Percentiles rank a stretch among this genome's conserved stretches.
phyloP scores from a whole-genome alignment of 495 filamentous ascomycete genomes.

The Jackrogersella multiformis region DNA sequence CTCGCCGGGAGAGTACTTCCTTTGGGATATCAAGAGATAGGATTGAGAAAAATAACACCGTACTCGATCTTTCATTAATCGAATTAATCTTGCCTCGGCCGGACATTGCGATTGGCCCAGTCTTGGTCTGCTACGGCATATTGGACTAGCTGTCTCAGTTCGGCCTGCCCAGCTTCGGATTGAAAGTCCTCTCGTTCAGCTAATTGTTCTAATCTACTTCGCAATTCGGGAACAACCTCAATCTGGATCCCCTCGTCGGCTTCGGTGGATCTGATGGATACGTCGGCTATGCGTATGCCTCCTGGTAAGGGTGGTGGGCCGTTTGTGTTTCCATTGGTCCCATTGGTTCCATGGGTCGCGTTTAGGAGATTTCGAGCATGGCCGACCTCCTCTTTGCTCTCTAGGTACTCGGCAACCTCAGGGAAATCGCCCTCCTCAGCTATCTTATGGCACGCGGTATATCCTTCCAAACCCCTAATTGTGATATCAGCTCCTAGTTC shows the following conservation, averaged over 20 bases:
- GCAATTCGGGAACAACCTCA: constrained; percentile 74
- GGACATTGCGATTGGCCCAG: constrained; percentile 67
- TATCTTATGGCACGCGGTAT: constrained; percentile 77
- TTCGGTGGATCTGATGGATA: constrained; percentile 73
- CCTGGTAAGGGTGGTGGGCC: constrained; percentile 65
- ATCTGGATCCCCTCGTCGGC: constrained; percentile 66
- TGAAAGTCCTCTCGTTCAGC: constrained; percentile 77
- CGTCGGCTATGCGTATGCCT: constrained; percentile 59
- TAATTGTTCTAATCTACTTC: constrained; percentile 78
- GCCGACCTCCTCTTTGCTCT: constrained; percentile 57
- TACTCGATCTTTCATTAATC: constrained; percentile 13
- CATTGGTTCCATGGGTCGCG: constrained; percentile 43
- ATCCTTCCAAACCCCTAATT: constrained; percentile 69
- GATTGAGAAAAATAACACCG: constrained; percentile 45
- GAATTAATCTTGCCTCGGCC: constrained; percentile 64
- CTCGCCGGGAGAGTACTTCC: constrained; percentile 58
- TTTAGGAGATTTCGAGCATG: constrained; percentile 31
- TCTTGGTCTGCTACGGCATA: constrained; percentile 70
- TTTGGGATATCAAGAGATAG: constrained; percentile 62
- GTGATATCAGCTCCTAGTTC: constrained; percentile 76
- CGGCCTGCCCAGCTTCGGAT: constrained; percentile 72
- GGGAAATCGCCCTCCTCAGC: constrained; percentile 75
- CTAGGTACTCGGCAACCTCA: constrained; percentile 73
- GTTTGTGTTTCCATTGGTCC: constrained; percentile 42
- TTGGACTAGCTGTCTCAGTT: constrained; percentile 73